Base-by-base conservation (phyloP, 192 early-diverging fungal species). In the Coemansia sp. region DNA sequence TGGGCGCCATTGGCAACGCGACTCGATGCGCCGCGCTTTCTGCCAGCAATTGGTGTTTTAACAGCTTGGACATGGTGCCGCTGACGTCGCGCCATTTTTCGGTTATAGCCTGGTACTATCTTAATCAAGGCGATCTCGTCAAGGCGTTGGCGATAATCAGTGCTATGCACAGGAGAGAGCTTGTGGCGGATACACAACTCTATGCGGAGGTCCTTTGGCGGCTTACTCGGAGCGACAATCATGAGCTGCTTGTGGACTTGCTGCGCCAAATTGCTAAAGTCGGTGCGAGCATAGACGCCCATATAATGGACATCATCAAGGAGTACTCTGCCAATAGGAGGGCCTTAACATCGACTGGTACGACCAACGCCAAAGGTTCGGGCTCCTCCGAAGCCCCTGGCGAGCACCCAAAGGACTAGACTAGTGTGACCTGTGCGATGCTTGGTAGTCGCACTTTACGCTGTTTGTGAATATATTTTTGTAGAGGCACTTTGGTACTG, bases 221-320 rank as follows among this genome's bases (percentile, higher is more conserved):
- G 10, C 34, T 74, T 3, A 61, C 64, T 3, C 39, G 47, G 20
- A 47, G 21, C 3, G 61, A 61, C 26, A 39, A 38, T 16, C 63
- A 61, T 12, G 55, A 64, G 7, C 16, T 50, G 41, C 35, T 79
- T 43, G 57, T 74, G 14, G 26, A 66, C 16, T 7, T 47, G 6
- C 52, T 79, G 72, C 68, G 61, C 31, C 56, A 74, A n/a, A 69
- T 79, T 55, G 42, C 50, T 21, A 43, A 41, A 12, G 38, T 45
- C 14, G 42, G 60, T 9, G 48, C 48, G 2, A 33, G 16, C 5
- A 57, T 68, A 4, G 28, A 65, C 62, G 14, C 26, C 0, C 61
- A 71, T 12, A 11, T 65, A 6, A 66, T 64, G 65, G 37, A 53
- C 16, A 18, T 62, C 2, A 61, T 81, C 36, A 66, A 28, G 31